phyloP scores from a whole-genome alignment of 306 rosid species.

The Glycine tomentella region DNA sequence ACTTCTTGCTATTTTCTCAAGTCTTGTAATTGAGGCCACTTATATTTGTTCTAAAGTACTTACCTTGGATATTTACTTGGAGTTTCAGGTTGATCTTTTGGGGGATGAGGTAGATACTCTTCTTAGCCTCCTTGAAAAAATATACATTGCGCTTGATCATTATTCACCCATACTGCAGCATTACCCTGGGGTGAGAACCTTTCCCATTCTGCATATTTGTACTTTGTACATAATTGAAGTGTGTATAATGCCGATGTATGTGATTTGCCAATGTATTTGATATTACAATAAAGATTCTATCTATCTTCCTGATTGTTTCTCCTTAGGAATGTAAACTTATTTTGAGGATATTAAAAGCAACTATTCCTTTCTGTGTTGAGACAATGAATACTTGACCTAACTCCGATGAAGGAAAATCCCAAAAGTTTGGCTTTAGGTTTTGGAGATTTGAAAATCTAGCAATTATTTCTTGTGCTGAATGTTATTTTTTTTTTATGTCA shows the following conservation, averaged over 20 bases:
- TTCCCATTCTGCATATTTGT: constrained; percentile 19
- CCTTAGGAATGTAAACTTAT: background rate
- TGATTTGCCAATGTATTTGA: background rate
- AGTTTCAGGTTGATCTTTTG: constrained; percentile 91
- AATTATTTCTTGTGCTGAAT: background rate
- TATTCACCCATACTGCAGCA: constrained; percentile 93
- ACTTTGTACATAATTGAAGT: constrained; percentile 9
- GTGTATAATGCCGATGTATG: background rate
- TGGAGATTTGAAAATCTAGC: constrained; percentile 6
- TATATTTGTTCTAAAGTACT: constrained; percentile 29
- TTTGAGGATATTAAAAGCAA: background rate
- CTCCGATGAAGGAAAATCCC: constrained; percentile 10
- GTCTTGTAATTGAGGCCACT: background rate
- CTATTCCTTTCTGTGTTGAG: constrained; percentile 3
- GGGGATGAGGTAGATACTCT: constrained; percentile 84
- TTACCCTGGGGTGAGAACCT: constrained; percentile 88
- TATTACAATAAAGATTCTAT: constrained; percentile 7
- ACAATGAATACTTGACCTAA: constrained; percentile 8
- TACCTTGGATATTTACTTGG: constrained; percentile 36
- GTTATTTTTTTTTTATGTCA: background rate
- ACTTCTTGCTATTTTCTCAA: background rate
- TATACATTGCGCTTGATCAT: constrained; percentile 88
- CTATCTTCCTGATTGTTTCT: constrained; percentile 2
- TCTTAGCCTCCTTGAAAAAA: constrained; percentile 63
- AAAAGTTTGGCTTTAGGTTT: background rate